Evolutionary conservation across 2,329 filamentous ascomycete genomes (phyloP), one percentile per base, ranked within the genome.

Genomic region (Kalaharituber pfeilii): DNA sequence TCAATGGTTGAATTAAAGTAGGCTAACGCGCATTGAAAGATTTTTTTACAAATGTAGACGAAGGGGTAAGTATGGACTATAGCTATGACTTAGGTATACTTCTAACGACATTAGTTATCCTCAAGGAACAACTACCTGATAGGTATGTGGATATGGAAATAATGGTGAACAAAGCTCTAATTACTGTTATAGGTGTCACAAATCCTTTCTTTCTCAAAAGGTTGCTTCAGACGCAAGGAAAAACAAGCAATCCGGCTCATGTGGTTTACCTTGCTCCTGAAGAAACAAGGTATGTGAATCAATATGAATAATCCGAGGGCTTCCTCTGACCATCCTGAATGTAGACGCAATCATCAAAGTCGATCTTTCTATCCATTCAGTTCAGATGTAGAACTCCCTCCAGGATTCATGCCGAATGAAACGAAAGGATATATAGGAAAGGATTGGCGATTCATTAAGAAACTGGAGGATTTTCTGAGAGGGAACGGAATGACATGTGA

Each of bases 191-290:
- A 47, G 45, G 55, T 20, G 59, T 62, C 11, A 64, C 62, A 30
- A 64, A 64, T 51, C 62, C 62, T 3, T 64, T 64, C 53, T 63
- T 64, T 44, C 52, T 64, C 22, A 63, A 64, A 50, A 54, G 62
- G 30, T 52, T 64, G 24, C 52, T 58, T 3, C 42, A 47, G 26
- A 60, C 57, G 9, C 58, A 55, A 24, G 59, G 59, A 18, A 61
- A 61, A 28, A 56, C 59, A 53, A 53, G 51, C 28, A 58, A 50
- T 30, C 44, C 55, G 20, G 56, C 62, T n/a, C 59, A 64, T 51
- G 61, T 64, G 18, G 62, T 64, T 39, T 59, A 63, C 50, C 49
- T 61, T 28, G 54, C 59, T 25, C 54, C 54, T 7, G 56, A 56
- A 49, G 59, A 61, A 51, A 57, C 54, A 42, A 59, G 57, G 59